Percentiles rank a stretch among this genome's conserved stretches.
Conservation (phyloP, 768 basidiomycete species). For the Panaeolus cyanescens region DNA sequence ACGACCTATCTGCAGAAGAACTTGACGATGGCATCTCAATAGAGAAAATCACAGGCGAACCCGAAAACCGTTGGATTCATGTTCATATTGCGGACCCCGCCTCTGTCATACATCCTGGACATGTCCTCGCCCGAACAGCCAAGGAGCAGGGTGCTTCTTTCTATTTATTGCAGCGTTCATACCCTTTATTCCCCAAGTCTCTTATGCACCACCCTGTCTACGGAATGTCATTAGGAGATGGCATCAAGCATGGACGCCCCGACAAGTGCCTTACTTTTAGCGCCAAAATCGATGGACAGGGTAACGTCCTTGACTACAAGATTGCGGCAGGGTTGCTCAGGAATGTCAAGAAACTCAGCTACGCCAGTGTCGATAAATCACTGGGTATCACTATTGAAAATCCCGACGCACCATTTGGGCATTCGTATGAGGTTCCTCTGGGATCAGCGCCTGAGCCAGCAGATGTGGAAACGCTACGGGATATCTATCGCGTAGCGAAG, state of each 20-base stretch:
- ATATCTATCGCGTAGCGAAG: constrained; percentile 22
- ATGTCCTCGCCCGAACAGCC: constrained; percentile 63
- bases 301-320: constrained; percentile 68
- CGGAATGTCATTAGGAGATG: constrained; percentile 43
- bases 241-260: constrained; percentile 32
- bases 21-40: constrained; percentile 93
- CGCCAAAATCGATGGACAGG: constrained; percentile 57
- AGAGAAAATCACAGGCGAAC: constrained; percentile 63
- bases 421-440: constrained; percentile 7
- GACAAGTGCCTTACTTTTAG: constrained; percentile 81
- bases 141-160: constrained; percentile 46
- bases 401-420: constrained; percentile 46
- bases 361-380: constrained; percentile 63
- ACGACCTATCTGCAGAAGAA: constrained; percentile 78
- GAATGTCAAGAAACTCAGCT: constrained; percentile 65
- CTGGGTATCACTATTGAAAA: constrained; percentile 31
- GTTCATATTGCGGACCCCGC: constrained; percentile 95
- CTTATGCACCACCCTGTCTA: constrained; percentile 44
- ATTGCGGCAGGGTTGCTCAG: constrained; percentile 75
- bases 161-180: constrained; percentile 68
- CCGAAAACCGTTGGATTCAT: constrained; percentile 76
- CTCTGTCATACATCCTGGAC: constrained; percentile 68
- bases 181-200: constrained; percentile 71
- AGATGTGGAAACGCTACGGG: constrained; percentile 24
- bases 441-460: constrained; percentile 15